Base-by-base conservation (phyloP, 805 yeast species). In the Starmera pachycereana region DNA sequence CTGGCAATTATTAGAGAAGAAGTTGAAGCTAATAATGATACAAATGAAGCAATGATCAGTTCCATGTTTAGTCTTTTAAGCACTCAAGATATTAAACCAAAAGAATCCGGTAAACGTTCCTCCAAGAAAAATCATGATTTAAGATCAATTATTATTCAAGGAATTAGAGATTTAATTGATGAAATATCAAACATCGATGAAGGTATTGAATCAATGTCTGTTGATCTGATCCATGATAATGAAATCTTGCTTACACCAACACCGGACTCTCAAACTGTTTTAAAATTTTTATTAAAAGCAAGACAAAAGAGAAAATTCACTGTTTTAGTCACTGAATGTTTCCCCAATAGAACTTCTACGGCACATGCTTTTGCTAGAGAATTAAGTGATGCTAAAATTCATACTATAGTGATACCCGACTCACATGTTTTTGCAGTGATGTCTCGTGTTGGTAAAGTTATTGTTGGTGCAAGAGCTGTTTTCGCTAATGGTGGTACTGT, bases 401-500 rank as follows among this genome's bases (percentile, higher is more conserved):
- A 88, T 46, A 81, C 96, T 2, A 83, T 89, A 2, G 74, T 92
- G 40, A 83, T 92, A 30, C 97, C 98, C 1, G 99, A 92, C 57
- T 74, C 95, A 6, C 82, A 95, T 22, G 88, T 82, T 0, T 87
- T 81, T 61, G 97, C 98, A 0, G 87, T 92, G 36, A 92, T 92
- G 97, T 84, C 96, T 32, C 71, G 96, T 48, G 97, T 92, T 6
- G 96, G 97, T 35, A 94, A 94, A 59, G 98, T 92, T 28, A 77
- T 92, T 43, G 75, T 94, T 40, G 97, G 97, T 32, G 82, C 97
- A 6, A 74, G 84, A 45, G 78, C 96, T 0, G 97, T 92, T 6
- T 83, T 92, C 58, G 95, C 95, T 39, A 92, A 92, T 56, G 99
- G 99, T 44, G 97, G 97, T 10, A 83, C 95, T 48, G 75, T 87